phyloP scores from a whole-genome alignment of 495 filamentous ascomycete genomes.

The Penicillium parvum region DNA sequence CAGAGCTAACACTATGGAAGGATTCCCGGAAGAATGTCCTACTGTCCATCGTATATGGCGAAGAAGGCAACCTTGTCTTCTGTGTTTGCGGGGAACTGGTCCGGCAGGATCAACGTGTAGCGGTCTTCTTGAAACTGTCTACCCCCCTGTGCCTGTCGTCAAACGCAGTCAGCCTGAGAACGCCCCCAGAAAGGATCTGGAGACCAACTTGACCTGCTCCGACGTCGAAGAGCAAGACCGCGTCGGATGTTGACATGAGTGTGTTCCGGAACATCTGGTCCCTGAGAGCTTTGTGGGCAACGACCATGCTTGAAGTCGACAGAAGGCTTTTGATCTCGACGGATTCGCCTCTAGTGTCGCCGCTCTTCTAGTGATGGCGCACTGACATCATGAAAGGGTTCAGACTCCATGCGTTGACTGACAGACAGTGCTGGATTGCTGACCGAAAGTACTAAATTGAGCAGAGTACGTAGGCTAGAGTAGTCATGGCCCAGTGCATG shows the following conservation, averaged over 20 bases:
- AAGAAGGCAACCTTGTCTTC: slow-evolving; percentile 36
- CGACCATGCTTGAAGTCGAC: slow-evolving; percentile 10
- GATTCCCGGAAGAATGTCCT: slow-evolving; percentile 12
- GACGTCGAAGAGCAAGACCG: slow-evolving; percentile 30
- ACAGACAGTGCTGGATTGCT: too few relatives aligned
- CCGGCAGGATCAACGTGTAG: slow-evolving; percentile 25
- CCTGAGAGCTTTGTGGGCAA: slow-evolving; percentile 17
- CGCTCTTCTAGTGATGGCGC: slow-evolving; percentile 17
- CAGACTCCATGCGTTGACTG: background rate
- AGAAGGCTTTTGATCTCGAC: background rate
- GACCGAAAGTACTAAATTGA: too few relatives aligned
- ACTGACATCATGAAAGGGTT: slow-evolving; percentile 27
- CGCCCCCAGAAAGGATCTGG: background rate
- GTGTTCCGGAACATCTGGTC: slow-evolving; percentile 22
- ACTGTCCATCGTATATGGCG: slow-evolving; percentile 43
- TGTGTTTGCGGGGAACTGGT: slow-evolving; percentile 27
- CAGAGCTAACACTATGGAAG: too few relatives aligned
- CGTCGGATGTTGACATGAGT: slow-evolving; percentile 24
- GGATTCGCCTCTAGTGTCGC: background rate
- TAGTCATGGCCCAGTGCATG: too few relatives aligned
- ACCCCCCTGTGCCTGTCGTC: slow-evolving; percentile 28
- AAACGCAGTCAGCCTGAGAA: slow-evolving; percentile 2
- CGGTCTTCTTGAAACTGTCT: slow-evolving; percentile 34
- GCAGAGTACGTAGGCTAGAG: too few relatives aligned
- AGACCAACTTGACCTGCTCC: slow-evolving; percentile 29